Percentiles rank a stretch among this genome's conserved stretches.
These are phyloP conservation scores for Lanzia echinophila DNA, from an alignment of 2,329 filamentous ascomycete genomes.

Conservation along the genomic window DNA sequence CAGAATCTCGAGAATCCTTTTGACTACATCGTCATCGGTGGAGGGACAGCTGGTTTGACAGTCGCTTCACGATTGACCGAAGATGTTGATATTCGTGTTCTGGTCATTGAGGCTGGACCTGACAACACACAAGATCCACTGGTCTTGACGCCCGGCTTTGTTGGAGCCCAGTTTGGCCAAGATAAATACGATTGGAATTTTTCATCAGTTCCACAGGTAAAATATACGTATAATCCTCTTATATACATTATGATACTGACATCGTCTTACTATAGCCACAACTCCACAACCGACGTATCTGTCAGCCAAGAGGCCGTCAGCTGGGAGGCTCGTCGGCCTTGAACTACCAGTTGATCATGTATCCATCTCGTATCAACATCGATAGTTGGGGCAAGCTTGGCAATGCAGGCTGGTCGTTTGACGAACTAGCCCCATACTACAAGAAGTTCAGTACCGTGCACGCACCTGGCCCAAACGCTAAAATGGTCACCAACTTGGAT, in stretches of 20 bases:
- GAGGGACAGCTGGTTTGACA: slow-evolving; percentile 37
- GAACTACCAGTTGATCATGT: slow-evolving; percentile 29
- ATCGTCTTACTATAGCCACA: too few species aligned
- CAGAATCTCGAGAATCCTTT: neutral
- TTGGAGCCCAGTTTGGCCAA: slow-evolving; percentile 13
- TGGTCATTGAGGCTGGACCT: slow-evolving; percentile 35
- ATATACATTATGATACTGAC: neutral
- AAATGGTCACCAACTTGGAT: neutral
- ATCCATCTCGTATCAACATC: slow-evolving; percentile 26
- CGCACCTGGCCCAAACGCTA: neutral
- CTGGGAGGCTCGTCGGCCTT: slow-evolving; percentile 32
- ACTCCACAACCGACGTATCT: slow-evolving; percentile 4
- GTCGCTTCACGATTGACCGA: slow-evolving; percentile 36
- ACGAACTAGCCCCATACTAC: slow-evolving; percentile 35
- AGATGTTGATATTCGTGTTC: slow-evolving; percentile 30
- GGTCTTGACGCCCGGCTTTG: slow-evolving; percentile 28
- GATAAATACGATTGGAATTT: slow-evolving; percentile 38
- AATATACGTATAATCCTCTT: slow-evolving; percentile 14
- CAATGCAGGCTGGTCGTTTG: slow-evolving; percentile 16
- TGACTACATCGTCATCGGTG: slow-evolving; percentile 38
- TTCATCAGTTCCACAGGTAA: slow-evolving; percentile 33
- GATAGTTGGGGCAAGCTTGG: slow-evolving; percentile 33
- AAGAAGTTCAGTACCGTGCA: slow-evolving; percentile 1
- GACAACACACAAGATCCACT: slow-evolving; percentile 31
- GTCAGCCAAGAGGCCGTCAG: slow-evolving; percentile 29